A percentile compares a stretch with the other conserved stretches of the same genome.
These are phyloP conservation scores for Aspergillus caelatus DNA, from an alignment of 2,329 filamentous ascomycete genomes.

Conservation along the genomic window DNA sequence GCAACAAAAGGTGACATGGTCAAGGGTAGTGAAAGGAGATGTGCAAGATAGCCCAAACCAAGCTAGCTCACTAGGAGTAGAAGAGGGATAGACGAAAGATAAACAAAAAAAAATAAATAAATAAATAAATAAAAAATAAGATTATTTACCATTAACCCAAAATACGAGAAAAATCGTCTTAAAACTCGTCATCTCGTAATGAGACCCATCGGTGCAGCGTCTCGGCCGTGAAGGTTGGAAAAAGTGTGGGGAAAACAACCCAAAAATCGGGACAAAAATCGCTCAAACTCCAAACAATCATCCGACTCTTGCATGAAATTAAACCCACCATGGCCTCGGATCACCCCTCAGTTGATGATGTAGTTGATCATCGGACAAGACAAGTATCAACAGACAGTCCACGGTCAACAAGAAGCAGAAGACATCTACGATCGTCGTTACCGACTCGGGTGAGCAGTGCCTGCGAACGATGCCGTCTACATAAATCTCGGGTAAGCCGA, in stretches of 20 bases:
- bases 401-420: background rate
- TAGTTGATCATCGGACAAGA: background rate
- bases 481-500: slow-evolving; percentile 32
- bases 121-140: background rate
- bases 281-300: background rate
- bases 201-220: background rate
- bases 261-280: slow-evolving; percentile 2
- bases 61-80: too few relatives aligned
- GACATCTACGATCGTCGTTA: slow-evolving; percentile 6
- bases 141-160: too few relatives aligned
- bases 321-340: background rate
- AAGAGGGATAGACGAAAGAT: background rate
- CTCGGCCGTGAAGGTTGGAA: background rate
- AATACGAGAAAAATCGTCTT: too few relatives aligned
- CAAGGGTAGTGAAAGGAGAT: background rate
- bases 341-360: too few relatives aligned
- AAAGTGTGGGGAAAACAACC: background rate
- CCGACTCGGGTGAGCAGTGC: slow-evolving; percentile 34
- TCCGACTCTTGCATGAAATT: background rate
- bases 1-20: background rate
- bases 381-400: background rate
- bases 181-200: background rate
- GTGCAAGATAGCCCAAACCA: background rate
- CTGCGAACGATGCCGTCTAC: slow-evolving; percentile 33
- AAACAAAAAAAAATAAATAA: background rate